These are phyloP conservation scores for Jaapia argillacea DNA, from an alignment of 768 basidiomycete genomes.

Conservation along the genomic window DNA sequence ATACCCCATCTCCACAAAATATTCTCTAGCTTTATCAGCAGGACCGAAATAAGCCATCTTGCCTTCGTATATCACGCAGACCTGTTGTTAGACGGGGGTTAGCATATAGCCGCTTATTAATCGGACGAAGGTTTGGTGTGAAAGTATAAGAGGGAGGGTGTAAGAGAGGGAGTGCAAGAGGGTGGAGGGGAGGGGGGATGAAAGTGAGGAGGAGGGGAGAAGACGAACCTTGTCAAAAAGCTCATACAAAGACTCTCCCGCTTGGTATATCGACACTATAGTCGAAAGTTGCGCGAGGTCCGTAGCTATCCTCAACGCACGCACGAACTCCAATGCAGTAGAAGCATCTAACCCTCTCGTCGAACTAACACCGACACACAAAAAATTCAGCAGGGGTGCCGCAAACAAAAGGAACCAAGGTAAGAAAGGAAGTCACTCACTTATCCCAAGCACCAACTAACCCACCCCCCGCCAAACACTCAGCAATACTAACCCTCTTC, in stretches of 20 bases:
- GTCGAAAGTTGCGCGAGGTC: constrained; percentile 49
- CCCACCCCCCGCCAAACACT: constrained; percentile 53
- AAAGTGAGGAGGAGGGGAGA: too few species aligned
- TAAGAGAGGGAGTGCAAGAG: too few species aligned
- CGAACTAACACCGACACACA: too few species aligned
- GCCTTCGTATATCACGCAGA: constrained; percentile 69
- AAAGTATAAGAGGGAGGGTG: too few species aligned
- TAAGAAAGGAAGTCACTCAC: too few species aligned
- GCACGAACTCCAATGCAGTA: constrained; percentile 50
- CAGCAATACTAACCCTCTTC: constrained; percentile 74
- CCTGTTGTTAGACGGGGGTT: too few species aligned
- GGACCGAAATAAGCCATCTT: constrained; percentile 69
- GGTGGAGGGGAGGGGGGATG: too few species aligned
- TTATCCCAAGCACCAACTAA: constrained; percentile 72
- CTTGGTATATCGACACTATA: constrained; percentile 82
- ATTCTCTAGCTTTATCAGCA: constrained; percentile 49
- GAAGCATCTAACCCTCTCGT: constrained; percentile 43
- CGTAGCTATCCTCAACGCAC: constrained; percentile 43
- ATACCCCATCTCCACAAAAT: constrained; percentile 65
- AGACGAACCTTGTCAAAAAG: constrained; percentile 80
- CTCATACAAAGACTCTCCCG: constrained; percentile 54
- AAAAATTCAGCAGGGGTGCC: not conserved
- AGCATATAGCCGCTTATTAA: too few species aligned
- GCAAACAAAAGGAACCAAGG: too few species aligned
- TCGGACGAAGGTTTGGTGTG: too few species aligned